Evolutionary conservation across 1,284 basidiomycete genomes (phyloP), one percentile per base, ranked within the genome.

Genomic region (Cutaneotrichosporon mucoides): DNA sequence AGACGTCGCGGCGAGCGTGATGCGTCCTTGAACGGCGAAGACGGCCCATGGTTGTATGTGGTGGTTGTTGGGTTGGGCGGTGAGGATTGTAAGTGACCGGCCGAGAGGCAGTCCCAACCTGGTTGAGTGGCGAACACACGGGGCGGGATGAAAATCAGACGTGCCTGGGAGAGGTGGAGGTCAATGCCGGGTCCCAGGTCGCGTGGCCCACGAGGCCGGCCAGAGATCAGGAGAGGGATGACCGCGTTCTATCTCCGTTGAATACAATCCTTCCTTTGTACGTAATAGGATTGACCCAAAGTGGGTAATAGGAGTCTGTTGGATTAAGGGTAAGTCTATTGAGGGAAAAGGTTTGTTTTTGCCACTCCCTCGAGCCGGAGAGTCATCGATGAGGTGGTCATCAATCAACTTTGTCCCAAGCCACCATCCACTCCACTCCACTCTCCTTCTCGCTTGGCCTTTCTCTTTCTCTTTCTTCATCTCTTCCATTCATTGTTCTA

Each of bases 1-100:
- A 76, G 8, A 81, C 78, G 66, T 81, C 79, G 62, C 80, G 72
- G 59, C 79, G 75, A 15, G 79, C 78, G 68, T 80, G 76, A 64
- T 80, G 79, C 8, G 75, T 74, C 60, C 80, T 76, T 56, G 56
- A 60, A 16, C 61, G 55, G 43, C 64, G 64, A 15, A 62, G 61
- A 34, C 64, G 64, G 53, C 64, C 64, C 64, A 65, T 65, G 37
- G 24, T 53, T 6, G 10, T 15, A 3, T 24, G 10, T 35, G 34
- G 36, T 48, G 13, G 6, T 37, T 5, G 11, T 35, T 7, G 38
- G 36, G 10, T 36, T 41, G 15, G 50, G 38, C 13, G 43, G 44
- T 12, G 13, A 16, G 6, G 13, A 16, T 24, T 40, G 55, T 38
- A 5, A n/a, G 49, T 51, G 24, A 24, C 24, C 24, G 34, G 47